Evolutionary conservation across 2,329 filamentous ascomycete species (phyloP).

Genomic region (Phialemoniopsis sp.): DNA sequence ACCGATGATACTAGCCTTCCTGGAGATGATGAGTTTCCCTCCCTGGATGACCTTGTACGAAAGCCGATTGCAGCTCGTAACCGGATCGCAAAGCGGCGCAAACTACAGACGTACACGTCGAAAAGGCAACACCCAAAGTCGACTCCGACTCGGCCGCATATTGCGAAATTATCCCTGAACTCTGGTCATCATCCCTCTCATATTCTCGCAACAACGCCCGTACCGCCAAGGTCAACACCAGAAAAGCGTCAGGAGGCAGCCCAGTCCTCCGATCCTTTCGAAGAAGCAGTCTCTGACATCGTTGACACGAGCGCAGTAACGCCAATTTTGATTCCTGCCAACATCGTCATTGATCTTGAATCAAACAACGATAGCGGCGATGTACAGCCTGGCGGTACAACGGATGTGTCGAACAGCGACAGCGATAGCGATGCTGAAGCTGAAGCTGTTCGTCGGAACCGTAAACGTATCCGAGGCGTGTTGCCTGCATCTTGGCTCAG

Average conservation of each 20-base stretch:
- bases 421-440: slow-evolving; percentile 36
- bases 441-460: slow-evolving; percentile 31
- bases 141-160: too few species aligned
- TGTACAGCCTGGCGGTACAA: not conserved
- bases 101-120: too few species aligned
- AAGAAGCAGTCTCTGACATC: slow-evolving; percentile 5
- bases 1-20: slow-evolving; percentile 24
- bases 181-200: too few species aligned
- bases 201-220: too few species aligned
- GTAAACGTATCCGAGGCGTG: slow-evolving; percentile 52
- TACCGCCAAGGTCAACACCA: too few species aligned
- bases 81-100: too few species aligned
- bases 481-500: slow-evolving; percentile 65
- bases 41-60: slow-evolving; percentile 13
- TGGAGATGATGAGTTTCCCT: slow-evolving; percentile 24
- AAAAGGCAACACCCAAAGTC: too few species aligned
- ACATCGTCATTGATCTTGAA: slow-evolving; percentile 1
- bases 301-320: not conserved
- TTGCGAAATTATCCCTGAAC: too few species aligned
- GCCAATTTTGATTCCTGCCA: too few species aligned
- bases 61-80: not conserved
- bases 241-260: too few species aligned
- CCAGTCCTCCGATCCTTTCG: too few species aligned
- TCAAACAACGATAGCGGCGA: slow-evolving; percentile 7
- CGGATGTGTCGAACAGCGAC: slow-evolving; percentile 2